Evolutionary conservation across 2,329 filamentous ascomycete species (phyloP).

Genomic region (Colletotrichum musicola): DNA sequence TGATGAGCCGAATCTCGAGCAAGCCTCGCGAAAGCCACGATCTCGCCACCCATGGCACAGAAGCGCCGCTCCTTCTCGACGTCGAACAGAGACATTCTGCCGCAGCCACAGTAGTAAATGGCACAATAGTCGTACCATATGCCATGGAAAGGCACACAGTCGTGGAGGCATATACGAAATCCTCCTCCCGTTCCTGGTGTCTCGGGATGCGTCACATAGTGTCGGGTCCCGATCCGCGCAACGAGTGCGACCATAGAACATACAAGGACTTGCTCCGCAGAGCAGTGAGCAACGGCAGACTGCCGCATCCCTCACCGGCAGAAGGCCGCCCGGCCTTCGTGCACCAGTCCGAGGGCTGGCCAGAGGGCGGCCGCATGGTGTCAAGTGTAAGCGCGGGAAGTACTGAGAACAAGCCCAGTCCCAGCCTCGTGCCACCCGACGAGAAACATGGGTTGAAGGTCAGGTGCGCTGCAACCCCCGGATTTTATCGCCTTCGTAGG

Average conservation of each 20-base stretch:
- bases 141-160: neutral
- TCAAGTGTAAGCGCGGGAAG: neutral
- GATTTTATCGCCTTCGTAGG: slow-evolving; percentile 3
- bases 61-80: neutral
- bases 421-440: slow-evolving; percentile 25
- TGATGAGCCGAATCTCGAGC: neutral
- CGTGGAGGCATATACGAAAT: slow-evolving; percentile 4
- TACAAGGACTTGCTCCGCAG: neutral
- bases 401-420: neutral
- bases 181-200: neutral
- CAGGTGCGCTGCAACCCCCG: slow-evolving; percentile 21
- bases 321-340: slow-evolving; percentile 13
- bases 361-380: neutral
- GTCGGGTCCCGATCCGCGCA: neutral
- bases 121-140: neutral
- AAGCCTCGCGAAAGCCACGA: neutral
- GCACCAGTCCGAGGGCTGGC: neutral
- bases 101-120: slow-evolving; percentile 17
- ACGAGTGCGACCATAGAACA: neutral
- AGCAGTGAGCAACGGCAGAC: neutral
- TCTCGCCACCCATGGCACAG: neutral
- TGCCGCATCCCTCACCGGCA: neutral
- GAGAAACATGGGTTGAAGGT: slow-evolving; percentile 2
- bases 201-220: neutral
- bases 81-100: slow-evolving; percentile 27